A percentile compares a stretch with the other conserved stretches of the same genome.
Conservation (phyloP, 495 filamentous ascomycete genomes). For the Penicillium psychrofluorescens region DNA sequence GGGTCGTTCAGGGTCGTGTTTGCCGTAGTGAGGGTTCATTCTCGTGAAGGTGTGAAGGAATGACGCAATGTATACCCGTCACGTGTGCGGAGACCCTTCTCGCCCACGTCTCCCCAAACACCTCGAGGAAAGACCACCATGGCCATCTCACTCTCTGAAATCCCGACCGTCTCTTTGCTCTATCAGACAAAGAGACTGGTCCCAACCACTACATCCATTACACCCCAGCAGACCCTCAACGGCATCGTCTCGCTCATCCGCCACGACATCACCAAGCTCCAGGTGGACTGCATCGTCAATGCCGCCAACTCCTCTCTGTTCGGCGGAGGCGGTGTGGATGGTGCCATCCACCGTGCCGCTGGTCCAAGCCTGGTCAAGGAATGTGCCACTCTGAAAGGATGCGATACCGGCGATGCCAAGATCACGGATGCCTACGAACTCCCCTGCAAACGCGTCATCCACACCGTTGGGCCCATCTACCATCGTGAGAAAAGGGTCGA, state of each 20-base stretch:
- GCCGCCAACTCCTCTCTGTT: constrained; percentile 76
- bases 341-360: constrained; percentile 80
- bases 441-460: constrained; percentile 73
- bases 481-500: constrained; percentile 17
- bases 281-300: constrained; percentile 83
- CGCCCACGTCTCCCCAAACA: no score
- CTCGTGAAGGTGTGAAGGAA: no score
- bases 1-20: no score
- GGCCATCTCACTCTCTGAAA: constrained; percentile 38
- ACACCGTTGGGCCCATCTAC: constrained; percentile 89
- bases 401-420: constrained; percentile 72
- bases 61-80: no score
- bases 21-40: no score
- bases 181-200: constrained; percentile 40
- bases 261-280: constrained; percentile 76
- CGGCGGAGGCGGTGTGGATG: constrained; percentile 83
- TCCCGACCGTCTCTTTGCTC: constrained; percentile 59
- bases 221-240: constrained; percentile 56
- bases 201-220: constrained; percentile 15
- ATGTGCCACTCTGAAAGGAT: constrained; percentile 62
- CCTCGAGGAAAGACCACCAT: neutral
- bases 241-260: constrained; percentile 62
- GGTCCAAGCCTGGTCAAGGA: constrained; percentile 62
- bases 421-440: constrained; percentile 74
- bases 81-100: no score